These are phyloP conservation scores for Coniochaeta pulveracea DNA, from an alignment of 2,329 filamentous ascomycete species.

Conservation along the genomic window DNA sequence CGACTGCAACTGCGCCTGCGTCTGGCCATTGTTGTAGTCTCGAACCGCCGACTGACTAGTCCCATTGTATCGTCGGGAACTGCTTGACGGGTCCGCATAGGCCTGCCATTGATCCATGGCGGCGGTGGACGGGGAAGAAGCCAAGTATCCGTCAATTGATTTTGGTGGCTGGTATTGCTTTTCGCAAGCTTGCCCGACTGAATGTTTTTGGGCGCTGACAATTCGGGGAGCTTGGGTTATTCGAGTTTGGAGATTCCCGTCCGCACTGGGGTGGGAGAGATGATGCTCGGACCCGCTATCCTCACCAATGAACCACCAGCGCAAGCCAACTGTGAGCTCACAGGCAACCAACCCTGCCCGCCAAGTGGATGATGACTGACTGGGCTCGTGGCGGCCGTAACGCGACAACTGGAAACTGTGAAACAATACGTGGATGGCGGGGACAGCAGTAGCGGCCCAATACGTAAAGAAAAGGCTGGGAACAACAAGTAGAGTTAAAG, in stretches of 20 bases:
- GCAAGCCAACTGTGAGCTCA: too few species aligned
- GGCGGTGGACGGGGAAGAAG: conserved; percentile 11
- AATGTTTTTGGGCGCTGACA: conserved; percentile 3
- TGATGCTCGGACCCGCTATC: conserved; percentile 4
- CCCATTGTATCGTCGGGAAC: conserved; percentile 16
- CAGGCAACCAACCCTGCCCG: too few species aligned
- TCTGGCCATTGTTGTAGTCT: conserved; percentile 32
- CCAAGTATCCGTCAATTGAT: neutral
- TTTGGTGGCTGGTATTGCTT: neutral
- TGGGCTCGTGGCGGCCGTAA: too few species aligned
- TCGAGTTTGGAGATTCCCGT: neutral
- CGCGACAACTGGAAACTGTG: too few species aligned
- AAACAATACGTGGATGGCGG: too few species aligned
- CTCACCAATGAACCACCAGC: too few species aligned
- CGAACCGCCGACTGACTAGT: conserved; percentile 26
- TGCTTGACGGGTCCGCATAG: conserved; percentile 30
- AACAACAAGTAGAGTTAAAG: too few species aligned
- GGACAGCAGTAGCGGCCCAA: too few species aligned
- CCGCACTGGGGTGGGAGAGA: neutral
- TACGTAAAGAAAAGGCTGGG: too few species aligned
- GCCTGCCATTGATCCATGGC: conserved; percentile 54
- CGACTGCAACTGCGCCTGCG: conserved; percentile 23
- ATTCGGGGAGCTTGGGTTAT: conserved; percentile 3
- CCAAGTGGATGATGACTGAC: too few species aligned
- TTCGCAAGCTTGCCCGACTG: neutral